Evolutionary conservation across 352 stramenopile genomes (phyloP), one percentile per base, ranked within the genome.

Genomic region (Pilasporangium apinafurcum): DNA sequence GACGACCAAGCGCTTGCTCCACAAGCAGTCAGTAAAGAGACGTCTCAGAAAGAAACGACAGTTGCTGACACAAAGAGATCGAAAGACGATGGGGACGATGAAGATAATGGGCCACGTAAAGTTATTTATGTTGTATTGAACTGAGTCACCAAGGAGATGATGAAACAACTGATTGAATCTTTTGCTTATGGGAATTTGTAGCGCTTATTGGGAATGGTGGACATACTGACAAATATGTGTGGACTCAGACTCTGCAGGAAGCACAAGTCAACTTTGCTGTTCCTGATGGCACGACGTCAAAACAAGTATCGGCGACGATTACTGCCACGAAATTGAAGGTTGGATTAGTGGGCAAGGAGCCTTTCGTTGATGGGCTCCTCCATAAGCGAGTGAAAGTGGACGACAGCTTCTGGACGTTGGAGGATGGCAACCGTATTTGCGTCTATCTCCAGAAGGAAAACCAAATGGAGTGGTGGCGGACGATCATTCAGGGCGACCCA

Each of bases 381-480:
- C 86, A 92, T 65, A 98, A 98, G 48, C 69, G 86, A 28, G 84
- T 99, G 22, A 97, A 98, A 49, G 80, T 98, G 35, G 97, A 99
- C 52, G 97, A 99, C 68, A 98, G 88, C 56, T 98, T 99, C 59
- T 99, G 97, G 97, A 99, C 96, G 5, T 68, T 99, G n/a, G 83
- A 95, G 52, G 83, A 95, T 54, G 65, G 73, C 51, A 89, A 90
- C 39, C 77, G 79, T 42, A 83, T 95, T 36, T 90, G 87, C 31
- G 64, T 99, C 29, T 98, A 96, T 44, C 56, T 99, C 18, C 87
- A 98, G 63, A 99, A 99, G 65, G 82, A 97, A 14, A 99, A 99
- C 67, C 78, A 98, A 62, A 99, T 99, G 95, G 95, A 98, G 82
- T 99, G 97, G 97, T 99, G 97, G 97, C 97, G 97, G 56, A 86